Evolutionary conservation across 2,329 filamentous ascomycete species (phyloP).

Genomic region (Clonostachys rosea): DNA sequence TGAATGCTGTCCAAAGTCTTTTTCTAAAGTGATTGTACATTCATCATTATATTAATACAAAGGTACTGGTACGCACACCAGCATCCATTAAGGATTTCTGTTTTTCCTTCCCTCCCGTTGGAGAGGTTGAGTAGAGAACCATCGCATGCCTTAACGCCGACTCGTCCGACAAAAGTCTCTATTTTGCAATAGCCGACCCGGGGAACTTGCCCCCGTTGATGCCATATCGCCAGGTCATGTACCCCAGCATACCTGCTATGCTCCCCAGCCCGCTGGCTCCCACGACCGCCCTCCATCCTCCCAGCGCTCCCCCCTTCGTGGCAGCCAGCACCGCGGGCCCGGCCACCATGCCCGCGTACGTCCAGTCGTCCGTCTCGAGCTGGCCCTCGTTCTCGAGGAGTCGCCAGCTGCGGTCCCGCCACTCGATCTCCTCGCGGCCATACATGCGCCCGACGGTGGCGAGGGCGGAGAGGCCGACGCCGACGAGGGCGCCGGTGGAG

Average conservation of each 20-base stretch:
- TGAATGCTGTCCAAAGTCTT: too few species aligned
- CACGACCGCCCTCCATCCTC: conserved; percentile 10
- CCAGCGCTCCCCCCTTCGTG: conserved; percentile 14
- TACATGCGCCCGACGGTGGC: conserved; percentile 46
- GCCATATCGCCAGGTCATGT: conserved; percentile 59
- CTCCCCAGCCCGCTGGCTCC: conserved; percentile 43
- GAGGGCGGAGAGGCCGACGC: conserved; percentile 33
- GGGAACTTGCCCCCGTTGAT: too few species aligned
- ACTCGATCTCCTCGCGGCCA: conserved; percentile 54
- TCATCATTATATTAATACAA: too few species aligned
- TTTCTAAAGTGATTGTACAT: too few species aligned
- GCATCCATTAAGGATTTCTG: too few species aligned
- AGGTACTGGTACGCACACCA: too few species aligned
- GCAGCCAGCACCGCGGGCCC: conserved; percentile 19
- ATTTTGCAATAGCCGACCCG: too few species aligned
- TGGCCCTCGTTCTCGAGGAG: conserved; percentile 54
- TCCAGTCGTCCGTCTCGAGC: conserved; percentile 52
- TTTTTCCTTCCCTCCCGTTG: too few species aligned
- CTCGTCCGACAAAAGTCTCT: too few species aligned
- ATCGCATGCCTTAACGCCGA: too few species aligned
- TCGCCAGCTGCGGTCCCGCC: conserved; percentile 60
- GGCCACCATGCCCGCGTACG: conserved; percentile 33
- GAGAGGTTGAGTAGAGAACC: too few species aligned
- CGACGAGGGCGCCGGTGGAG: conserved; percentile 38
- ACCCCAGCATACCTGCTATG: conserved; percentile 40